Base-by-base conservation (phyloP, 352 stramenopile species). In the Phytophthora capsici region DNA sequence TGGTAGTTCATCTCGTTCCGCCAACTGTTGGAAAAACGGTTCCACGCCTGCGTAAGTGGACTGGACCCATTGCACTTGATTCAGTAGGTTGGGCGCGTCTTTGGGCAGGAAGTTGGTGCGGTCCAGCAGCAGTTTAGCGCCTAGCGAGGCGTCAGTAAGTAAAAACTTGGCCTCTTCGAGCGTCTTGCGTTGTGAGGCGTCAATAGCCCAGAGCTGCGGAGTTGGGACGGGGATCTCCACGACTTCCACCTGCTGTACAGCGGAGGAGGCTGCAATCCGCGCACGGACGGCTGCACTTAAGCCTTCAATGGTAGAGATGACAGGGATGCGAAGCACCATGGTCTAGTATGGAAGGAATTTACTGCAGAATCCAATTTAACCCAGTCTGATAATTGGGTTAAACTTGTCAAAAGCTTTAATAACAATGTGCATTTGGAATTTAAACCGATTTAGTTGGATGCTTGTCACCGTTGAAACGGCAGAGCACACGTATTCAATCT, bases 1-100 rank as follows among this genome's bases (percentile, higher is more conserved):
- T 2, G 75, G 75, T 2, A 17, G 14, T 32, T 19, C 13, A 17
- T 49, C 41, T n/a, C 26, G 28, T 1, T 58, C 22, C 3, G 38
- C 38, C 6, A 76, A 26, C 7, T 64, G 52, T 22, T 77, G 52
- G 34, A 80, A 73, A 59, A 78, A 80, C 2, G 67, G 59, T 22
- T 87, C 78, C 2, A 87, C 60, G 14, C 78, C 78, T 0, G 76
- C 78, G 50, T 75, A 87, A 0, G 76, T 87, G 51, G 73, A 78
- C 37, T 87, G 78, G 1, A 85, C 45, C 78, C 78, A 87, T 58
- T 82, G 48, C 14, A 87, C 63, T 3, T 66, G 56, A 4, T 12
- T 38, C 46, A 82, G 22, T 16, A 81, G 45, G 12, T 70, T 57
- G 32, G 49, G 38, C 16, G 52, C 19, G 5, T 53, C 44, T 20